Conservation (phyloP, 805 yeast genomes). For the Lachancea quebecensis region DNA sequence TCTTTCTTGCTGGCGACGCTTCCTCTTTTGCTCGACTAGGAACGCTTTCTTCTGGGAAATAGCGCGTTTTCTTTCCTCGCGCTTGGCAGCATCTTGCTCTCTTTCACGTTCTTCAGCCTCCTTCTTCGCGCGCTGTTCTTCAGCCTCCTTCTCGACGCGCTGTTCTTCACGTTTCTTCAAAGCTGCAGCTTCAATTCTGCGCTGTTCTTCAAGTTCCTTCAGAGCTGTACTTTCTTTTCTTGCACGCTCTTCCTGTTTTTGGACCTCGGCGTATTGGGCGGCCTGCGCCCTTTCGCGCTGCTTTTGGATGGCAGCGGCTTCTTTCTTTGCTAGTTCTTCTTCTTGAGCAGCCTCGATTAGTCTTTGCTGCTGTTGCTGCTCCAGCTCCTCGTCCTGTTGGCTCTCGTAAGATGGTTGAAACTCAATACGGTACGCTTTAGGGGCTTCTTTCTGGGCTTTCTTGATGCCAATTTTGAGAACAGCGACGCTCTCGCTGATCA, state of each 20-base stretch:
- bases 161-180: conserved; percentile 2
- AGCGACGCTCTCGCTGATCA: conserved; percentile 8
- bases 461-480: conserved; percentile 4
- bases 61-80: not conserved
- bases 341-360: not conserved
- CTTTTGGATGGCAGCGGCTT: not conserved
- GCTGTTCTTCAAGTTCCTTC: conserved; percentile 2
- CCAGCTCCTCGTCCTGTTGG: not conserved
- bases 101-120: conserved; percentile 4
- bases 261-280: conserved; percentile 2
- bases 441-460: not conserved
- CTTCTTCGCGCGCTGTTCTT: not conserved
- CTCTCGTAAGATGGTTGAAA: not conserved
- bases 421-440: not conserved
- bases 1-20: not conserved
- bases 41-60: conserved; percentile 6
- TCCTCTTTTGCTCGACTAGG: conserved; percentile 5
- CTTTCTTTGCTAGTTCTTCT: not conserved
- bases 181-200: not conserved
- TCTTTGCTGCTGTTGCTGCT: not conserved
- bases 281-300: not conserved
- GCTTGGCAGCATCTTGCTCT: conserved; percentile 2
- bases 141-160: conserved; percentile 5
- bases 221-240: not conserved
- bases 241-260: not conserved